Evolutionary conservation across 1,284 basidiomycete species (phyloP).

Genomic region (Ganoderma resinaceum): DNA sequence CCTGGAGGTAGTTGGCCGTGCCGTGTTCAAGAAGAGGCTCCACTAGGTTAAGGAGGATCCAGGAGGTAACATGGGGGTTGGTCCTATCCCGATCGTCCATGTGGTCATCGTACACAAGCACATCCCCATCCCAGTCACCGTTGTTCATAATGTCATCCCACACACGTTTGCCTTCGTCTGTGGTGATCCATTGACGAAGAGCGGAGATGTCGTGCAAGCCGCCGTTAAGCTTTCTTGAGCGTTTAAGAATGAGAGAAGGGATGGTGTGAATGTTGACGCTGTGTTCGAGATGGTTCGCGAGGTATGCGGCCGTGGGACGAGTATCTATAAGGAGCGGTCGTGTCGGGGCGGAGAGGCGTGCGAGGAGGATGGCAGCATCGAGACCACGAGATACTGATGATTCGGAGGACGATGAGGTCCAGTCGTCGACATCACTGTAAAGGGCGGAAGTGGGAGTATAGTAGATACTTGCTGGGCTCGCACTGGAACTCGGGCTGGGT

Average conservation of each 20-base stretch:
- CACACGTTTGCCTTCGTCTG: constrained; percentile 66
- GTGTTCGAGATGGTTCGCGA: constrained; percentile 65
- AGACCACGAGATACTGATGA: constrained; percentile 47
- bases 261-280: constrained; percentile 81
- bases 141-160: constrained; percentile 69
- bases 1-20: constrained; percentile 68
- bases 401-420: constrained; percentile 36
- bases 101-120: constrained; percentile 78
- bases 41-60: constrained; percentile 70
- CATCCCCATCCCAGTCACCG: constrained; percentile 72
- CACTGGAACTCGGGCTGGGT: constrained; percentile 56
- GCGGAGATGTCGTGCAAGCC: constrained; percentile 70
- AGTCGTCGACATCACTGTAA: constrained; percentile 35
- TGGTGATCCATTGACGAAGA: constrained; percentile 80
- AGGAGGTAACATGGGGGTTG: constrained; percentile 61
- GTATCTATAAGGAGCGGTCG: constrained; percentile 83
- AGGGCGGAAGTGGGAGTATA: constrained; percentile 63
- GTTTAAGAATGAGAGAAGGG: constrained; percentile 85
- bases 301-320: constrained; percentile 70
- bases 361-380: constrained; percentile 54
- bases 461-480: constrained; percentile 57
- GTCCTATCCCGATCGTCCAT: constrained; percentile 70
- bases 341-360: constrained; percentile 55
- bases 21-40: constrained; percentile 59
- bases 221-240: constrained; percentile 72